phyloP scores from a whole-genome alignment of 352 stramenopile genomes.

The Phytophthora pluvialis region DNA sequence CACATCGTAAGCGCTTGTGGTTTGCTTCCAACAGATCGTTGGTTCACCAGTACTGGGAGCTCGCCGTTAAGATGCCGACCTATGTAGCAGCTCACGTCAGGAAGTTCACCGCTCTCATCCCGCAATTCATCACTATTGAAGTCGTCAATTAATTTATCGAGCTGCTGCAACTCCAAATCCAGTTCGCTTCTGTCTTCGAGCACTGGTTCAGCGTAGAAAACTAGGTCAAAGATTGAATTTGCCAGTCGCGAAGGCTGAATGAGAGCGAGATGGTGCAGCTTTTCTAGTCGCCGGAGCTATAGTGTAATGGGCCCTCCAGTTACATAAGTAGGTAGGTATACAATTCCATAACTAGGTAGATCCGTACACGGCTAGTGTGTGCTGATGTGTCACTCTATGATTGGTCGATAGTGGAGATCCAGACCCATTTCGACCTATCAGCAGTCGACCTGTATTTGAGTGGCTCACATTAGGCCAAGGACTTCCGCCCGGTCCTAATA shows the following conservation, averaged over 20 bases:
- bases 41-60: background rate
- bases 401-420: too few species aligned
- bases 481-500: too few species aligned
- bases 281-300: background rate
- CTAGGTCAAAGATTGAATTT: slow-evolving; percentile 5
- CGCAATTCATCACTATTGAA: slow-evolving; percentile 17
- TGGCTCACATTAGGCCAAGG: too few species aligned
- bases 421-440: too few species aligned
- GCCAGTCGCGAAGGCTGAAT: slow-evolving; percentile 4
- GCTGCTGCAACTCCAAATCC: background rate
- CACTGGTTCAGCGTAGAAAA: slow-evolving; percentile 8
- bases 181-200: background rate
- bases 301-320: too few species aligned
- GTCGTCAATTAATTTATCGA: slow-evolving; percentile 13
- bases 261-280: background rate
- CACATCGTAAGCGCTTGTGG: slow-evolving; percentile 20
- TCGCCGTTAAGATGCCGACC: background rate
- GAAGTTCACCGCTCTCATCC: background rate
- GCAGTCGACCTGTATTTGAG: too few species aligned
- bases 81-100: slow-evolving; percentile 3
- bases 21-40: slow-evolving; percentile 5
- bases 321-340: too few species aligned
- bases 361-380: too few species aligned
- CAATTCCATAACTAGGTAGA: slow-evolving; percentile 26
- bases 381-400: too few species aligned